phyloP scores from a whole-genome alignment of 2,329 filamentous ascomycete genomes.

The Ustulina deusta region DNA sequence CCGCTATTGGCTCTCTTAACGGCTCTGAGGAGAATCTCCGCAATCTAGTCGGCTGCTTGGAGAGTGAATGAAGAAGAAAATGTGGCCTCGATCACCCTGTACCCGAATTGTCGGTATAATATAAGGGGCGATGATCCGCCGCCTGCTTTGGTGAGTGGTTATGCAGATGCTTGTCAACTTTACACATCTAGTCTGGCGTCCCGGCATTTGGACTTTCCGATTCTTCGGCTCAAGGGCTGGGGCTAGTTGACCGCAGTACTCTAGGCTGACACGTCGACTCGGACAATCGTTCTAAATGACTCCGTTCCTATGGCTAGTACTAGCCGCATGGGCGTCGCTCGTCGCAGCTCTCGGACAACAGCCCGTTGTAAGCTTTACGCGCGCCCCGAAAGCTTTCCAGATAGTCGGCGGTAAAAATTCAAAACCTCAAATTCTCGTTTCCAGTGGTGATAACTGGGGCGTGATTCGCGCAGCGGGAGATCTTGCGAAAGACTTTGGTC shows the following conservation, averaged over 20 bases:
- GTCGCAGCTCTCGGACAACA: constrained; percentile 47
- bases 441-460: constrained; percentile 72
- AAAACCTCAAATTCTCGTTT: constrained; percentile 62
- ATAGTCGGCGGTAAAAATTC: constrained; percentile 46
- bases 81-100: neutral
- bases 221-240: neutral
- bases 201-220: neutral
- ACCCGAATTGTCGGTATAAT: constrained; percentile 20
- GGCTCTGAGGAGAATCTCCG: constrained; percentile 5
- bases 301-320: constrained; percentile 25
- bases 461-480: constrained; percentile 76
- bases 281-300: constrained; percentile 19
- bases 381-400: constrained; percentile 42
- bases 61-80: neutral
- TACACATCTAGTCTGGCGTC: neutral
- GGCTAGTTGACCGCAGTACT: neutral
- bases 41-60: neutral
- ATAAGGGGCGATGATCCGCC: constrained; percentile 24
- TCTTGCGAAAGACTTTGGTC: constrained; percentile 75
- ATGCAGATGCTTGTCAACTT: constrained; percentile 5
- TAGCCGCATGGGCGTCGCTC: constrained; percentile 35
- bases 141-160: neutral
- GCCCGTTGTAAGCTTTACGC: constrained; percentile 48
- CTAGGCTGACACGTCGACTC: neutral
- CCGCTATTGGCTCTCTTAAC: constrained; percentile 18